Percentiles rank a stretch among this genome's conserved stretches.
These are phyloP conservation scores for Saksenaea vasiformis DNA, from an alignment of 371 early-diverging fungal genomes.

Conservation along the genomic window DNA sequence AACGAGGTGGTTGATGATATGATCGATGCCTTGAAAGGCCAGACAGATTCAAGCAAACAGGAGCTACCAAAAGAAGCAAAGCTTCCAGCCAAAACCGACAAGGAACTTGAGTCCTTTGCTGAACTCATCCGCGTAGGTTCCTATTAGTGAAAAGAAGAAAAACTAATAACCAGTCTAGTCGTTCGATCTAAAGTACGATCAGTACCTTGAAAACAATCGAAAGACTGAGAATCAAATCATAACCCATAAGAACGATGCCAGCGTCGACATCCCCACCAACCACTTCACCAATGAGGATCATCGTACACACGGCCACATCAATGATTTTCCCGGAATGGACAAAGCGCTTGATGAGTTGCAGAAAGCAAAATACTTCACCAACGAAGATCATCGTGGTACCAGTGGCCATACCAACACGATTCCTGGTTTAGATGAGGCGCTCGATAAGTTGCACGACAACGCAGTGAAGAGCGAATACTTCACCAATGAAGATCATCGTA, in stretches of 20 bases:
- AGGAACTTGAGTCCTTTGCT: not conserved
- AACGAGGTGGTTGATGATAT: not conserved
- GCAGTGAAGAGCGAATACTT: conserved; percentile 8
- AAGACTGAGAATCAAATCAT: conserved; percentile 29
- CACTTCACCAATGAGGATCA: not conserved
- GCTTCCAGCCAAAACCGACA: not conserved
- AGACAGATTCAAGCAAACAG: not conserved
- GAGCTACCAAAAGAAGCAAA: not conserved
- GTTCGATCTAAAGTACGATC: conserved; percentile 28
- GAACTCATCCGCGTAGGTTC: not conserved
- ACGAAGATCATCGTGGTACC: not conserved
- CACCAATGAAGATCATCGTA: conserved; percentile 15
- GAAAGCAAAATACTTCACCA: not conserved
- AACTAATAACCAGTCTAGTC: not conserved
- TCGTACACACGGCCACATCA: not conserved
- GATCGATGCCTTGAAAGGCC: not conserved
- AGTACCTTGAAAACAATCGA: conserved; percentile 34
- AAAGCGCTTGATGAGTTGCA: not conserved
- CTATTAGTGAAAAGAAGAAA: not conserved
- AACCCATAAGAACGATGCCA: conserved; percentile 39
- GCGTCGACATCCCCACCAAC: not conserved
- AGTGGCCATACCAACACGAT: not conserved
- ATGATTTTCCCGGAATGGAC: not conserved
- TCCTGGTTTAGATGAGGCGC: not conserved
- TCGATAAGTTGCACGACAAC: conserved; percentile 2